phyloP scores from a whole-genome alignment of 148 eudicot genomes.

The Chenopodium berlandieri region DNA sequence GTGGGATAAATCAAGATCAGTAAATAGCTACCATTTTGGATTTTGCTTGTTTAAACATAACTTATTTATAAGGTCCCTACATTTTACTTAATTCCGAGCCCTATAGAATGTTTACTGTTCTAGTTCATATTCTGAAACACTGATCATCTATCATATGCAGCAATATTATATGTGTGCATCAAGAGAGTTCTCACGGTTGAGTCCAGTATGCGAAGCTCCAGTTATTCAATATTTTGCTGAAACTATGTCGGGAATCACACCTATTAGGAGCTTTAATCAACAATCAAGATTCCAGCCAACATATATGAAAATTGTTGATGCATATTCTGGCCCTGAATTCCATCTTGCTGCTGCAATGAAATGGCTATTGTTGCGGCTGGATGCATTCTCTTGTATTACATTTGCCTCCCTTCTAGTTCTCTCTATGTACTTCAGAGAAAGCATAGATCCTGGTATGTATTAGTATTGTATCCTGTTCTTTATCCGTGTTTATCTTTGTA shows the following conservation, averaged over 20 bases:
- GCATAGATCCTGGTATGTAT: slow-evolving; percentile 16
- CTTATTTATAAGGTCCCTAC: not conserved
- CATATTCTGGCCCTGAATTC: slow-evolving; percentile 19
- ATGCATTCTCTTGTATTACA: slow-evolving; percentile 18
- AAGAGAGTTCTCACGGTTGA: slow-evolving; percentile 22
- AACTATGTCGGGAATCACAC: slow-evolving; percentile 16
- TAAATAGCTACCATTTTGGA: too few relatives aligned
- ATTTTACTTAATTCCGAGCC: not conserved
- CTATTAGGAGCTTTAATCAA: slow-evolving; percentile 24
- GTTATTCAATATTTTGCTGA: slow-evolving; percentile 16
- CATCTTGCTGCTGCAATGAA: slow-evolving; percentile 27
- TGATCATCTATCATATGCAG: slow-evolving; percentile 5
- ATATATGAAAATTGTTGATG: slow-evolving; percentile 21
- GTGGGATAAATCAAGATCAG: too few relatives aligned
- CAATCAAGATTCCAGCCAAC: slow-evolving; percentile 11
- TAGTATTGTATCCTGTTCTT: not conserved
- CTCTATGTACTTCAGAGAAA: not conserved
- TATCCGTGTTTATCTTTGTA: not conserved
- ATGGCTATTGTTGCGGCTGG: slow-evolving; percentile 18
- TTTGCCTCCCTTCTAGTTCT: slow-evolving; percentile 11
- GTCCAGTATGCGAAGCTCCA: slow-evolving; percentile 16
- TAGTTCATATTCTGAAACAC: not conserved
- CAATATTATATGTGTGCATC: slow-evolving; percentile 12
- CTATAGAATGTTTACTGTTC: too few relatives aligned
- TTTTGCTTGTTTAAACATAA: too few relatives aligned